Evolutionary conservation across 1,139 yeast species (phyloP).

Genomic region (Suhomyces terraborum): DNA sequence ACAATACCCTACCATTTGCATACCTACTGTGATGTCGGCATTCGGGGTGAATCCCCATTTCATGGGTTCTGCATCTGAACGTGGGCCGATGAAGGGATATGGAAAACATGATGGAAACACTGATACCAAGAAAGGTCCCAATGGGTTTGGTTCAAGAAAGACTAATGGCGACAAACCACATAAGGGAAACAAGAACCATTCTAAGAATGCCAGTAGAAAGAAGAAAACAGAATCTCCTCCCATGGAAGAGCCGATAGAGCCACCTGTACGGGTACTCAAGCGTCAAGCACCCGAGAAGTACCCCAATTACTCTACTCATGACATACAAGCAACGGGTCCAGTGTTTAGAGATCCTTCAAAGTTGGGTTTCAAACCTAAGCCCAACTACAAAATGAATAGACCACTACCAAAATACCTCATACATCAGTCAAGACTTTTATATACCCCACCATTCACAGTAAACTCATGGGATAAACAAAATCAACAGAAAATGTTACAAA

Average conservation of each 20-base stretch:
- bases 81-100: slow-evolving; percentile 6
- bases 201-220: slow-evolving; percentile 5
- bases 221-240: slow-evolving; percentile 9
- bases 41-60: slow-evolving; percentile 14
- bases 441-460: slow-evolving; percentile 37
- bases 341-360: slow-evolving; percentile 30
- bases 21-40: slow-evolving; percentile 13
- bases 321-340: slow-evolving; percentile 31
- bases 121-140: slow-evolving; percentile 24
- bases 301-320: slow-evolving; percentile 26
- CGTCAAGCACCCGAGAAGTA: slow-evolving; percentile 25
- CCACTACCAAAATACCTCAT: slow-evolving; percentile 41
- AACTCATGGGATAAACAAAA: slow-evolving; percentile 46
- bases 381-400: slow-evolving; percentile 21
- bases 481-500: slow-evolving; percentile 40
- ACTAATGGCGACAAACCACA: slow-evolving; percentile 5
- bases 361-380: slow-evolving; percentile 31
- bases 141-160: slow-evolving; percentile 13
- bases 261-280: slow-evolving; percentile 25
- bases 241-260: slow-evolving; percentile 21
- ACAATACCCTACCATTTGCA: slow-evolving; percentile 1
- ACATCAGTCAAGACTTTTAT: slow-evolving; percentile 40
- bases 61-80: slow-evolving; percentile 7
- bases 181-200: slow-evolving; percentile 1
- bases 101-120: slow-evolving; percentile 16